Conservation (phyloP, 2,329 filamentous ascomycete genomes). For the Plectosphaerella plurivora region DNA sequence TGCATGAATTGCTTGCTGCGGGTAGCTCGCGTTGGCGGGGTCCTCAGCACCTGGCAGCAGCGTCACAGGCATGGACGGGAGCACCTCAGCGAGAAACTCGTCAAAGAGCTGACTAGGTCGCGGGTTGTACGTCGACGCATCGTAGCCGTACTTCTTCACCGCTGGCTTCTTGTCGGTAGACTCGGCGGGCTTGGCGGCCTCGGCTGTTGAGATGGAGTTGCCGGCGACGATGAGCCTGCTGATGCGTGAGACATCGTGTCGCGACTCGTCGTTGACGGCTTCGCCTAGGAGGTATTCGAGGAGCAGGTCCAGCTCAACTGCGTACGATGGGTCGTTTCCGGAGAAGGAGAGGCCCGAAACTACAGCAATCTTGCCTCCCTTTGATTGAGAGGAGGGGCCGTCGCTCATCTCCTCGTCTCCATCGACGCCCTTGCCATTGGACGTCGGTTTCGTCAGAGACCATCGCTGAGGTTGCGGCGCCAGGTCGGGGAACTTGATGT, state of each 20-base stretch:
- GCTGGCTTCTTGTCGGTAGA: constrained; percentile 35
- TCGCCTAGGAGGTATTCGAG: constrained; percentile 88
- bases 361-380: constrained; percentile 65
- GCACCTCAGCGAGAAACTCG: constrained; percentile 71
- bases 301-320: constrained; percentile 71
- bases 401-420: constrained; percentile 57
- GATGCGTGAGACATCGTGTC: constrained; percentile 60
- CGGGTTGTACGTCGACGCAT: constrained; percentile 82
- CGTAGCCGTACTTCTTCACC: constrained; percentile 89
- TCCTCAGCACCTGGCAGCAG: constrained; percentile 80
- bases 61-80: constrained; percentile 85
- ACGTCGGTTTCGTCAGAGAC: constrained; percentile 54
- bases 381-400: constrained; percentile 18
- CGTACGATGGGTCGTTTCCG: constrained; percentile 66
- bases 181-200: constrained; percentile 30
- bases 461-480: constrained; percentile 78
- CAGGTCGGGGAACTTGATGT: constrained; percentile 83
- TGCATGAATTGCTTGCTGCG: constrained; percentile 88
- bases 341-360: constrained; percentile 86
- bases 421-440: constrained; percentile 25
- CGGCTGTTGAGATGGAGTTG: constrained; percentile 74
- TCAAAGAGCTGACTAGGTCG: constrained; percentile 81
- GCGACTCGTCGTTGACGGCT: constrained; percentile 49
- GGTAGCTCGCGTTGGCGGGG: constrained; percentile 83
- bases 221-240: constrained; percentile 87